These are phyloP conservation scores for Acacia melanoxylon DNA, from an alignment of 306 rosid genomes.

Conservation along the genomic window DNA sequence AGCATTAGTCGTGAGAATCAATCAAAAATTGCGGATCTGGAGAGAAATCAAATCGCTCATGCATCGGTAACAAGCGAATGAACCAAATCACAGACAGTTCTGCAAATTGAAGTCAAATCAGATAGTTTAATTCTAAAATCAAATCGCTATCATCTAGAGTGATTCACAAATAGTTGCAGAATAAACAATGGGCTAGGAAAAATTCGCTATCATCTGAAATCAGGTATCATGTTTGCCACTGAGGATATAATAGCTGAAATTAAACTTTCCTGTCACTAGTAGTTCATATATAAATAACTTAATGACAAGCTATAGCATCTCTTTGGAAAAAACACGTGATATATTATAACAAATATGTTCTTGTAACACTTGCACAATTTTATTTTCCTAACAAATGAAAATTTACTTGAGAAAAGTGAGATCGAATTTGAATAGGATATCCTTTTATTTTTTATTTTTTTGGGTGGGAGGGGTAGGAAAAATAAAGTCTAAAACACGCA, in stretches of 20 bases:
- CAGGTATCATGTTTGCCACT: conserved; percentile 86
- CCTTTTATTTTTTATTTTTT: no score
- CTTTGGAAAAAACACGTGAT: background rate
- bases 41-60: no score
- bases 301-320: background rate
- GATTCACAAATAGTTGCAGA: no score
- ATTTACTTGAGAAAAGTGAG: background rate
- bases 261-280: conserved; percentile 75
- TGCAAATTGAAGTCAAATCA: no score
- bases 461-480: background rate
- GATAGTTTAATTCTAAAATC: no score
- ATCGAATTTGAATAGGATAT: background rate
- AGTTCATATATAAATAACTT: background rate
- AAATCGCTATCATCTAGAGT: no score
- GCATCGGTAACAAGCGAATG: no score
- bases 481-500: background rate
- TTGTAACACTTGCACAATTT: background rate
- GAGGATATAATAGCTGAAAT: conserved; percentile 75
- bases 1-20: no score
- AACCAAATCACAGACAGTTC: no score
- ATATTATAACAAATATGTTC: background rate
- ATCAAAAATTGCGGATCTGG: no score
- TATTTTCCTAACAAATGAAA: background rate
- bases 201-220: no score
- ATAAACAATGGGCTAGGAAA: no score